phyloP scores from a whole-genome alignment of 164 flowering plant genomes.

The Sextonia rubra region DNA sequence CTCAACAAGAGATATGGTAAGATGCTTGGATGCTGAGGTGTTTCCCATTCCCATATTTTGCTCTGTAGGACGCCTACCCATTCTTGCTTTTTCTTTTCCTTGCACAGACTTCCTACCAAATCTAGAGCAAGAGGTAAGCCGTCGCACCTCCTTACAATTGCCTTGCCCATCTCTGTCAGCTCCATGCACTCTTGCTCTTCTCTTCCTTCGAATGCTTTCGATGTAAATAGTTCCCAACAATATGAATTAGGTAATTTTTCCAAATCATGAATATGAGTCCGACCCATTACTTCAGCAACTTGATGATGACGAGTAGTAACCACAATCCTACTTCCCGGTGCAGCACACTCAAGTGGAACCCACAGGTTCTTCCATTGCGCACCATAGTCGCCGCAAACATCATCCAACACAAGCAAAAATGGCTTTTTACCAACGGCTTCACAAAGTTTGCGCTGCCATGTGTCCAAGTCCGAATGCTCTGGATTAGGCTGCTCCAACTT shows the following conservation, averaged over 20 bases:
- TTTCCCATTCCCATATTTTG: background rate
- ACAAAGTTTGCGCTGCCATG: too few relatives aligned
- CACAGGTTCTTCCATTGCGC: background rate
- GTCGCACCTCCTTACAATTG: conserved; percentile 4
- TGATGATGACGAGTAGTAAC: background rate
- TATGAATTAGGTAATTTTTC: background rate
- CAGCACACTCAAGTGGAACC: background rate
- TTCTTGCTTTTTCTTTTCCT: background rate
- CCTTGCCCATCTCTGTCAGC: background rate
- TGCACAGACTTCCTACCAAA: background rate
- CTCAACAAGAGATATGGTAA: conserved; percentile 3
- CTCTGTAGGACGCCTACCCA: background rate
- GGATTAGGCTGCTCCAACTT: too few relatives aligned
- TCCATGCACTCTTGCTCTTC: background rate
- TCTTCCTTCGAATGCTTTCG: too few relatives aligned
- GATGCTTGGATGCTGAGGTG: background rate
- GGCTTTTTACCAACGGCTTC: too few relatives aligned
- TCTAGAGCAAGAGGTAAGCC: too few relatives aligned
- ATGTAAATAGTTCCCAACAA: background rate
- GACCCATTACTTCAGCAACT: background rate
- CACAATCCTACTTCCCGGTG: too few relatives aligned
- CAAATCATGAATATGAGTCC: background rate
- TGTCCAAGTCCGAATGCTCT: too few relatives aligned
- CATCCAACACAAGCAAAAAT: too few relatives aligned
- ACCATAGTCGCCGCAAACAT: background rate